Evolutionary conservation across 306 rosid species (phyloP).

Genomic region (Fragaria nilgerrensis): DNA sequence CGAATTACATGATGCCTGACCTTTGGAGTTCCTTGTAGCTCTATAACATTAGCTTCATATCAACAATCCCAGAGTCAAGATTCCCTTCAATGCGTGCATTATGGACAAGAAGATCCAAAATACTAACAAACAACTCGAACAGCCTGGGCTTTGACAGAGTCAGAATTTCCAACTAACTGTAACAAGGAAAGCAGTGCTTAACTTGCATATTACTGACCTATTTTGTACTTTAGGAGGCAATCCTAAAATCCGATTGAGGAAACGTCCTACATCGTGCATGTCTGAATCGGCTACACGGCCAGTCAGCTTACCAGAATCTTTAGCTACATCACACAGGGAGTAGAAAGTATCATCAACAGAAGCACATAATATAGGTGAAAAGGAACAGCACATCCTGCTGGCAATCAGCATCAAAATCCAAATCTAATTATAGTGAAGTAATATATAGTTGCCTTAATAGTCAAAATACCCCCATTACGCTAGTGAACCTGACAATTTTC

Average conservation of each 20-base stretch:
- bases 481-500: background rate
- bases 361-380: slow-evolving; percentile 8
- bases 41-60: slow-evolving; percentile 87
- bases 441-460: background rate
- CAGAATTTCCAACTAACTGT: slow-evolving; percentile 28
- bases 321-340: slow-evolving; percentile 47
- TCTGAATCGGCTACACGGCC: slow-evolving; percentile 93
- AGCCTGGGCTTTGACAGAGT: slow-evolving; percentile 48
- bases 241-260: slow-evolving; percentile 94
- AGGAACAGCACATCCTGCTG: background rate
- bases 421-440: background rate
- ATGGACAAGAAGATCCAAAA: slow-evolving; percentile 90
- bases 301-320: slow-evolving; percentile 61
- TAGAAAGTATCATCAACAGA: slow-evolving; percentile 17
- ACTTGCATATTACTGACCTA: slow-evolving; percentile 49
- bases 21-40: slow-evolving; percentile 90
- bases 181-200: slow-evolving; percentile 25
- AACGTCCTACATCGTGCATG: slow-evolving; percentile 96
- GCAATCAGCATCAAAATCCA: background rate
- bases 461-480: background rate
- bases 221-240: slow-evolving; percentile 91
- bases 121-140: slow-evolving; percentile 83
- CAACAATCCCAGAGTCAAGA: slow-evolving; percentile 95
- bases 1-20: slow-evolving; percentile 32
- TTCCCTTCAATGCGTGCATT: slow-evolving; percentile 96